These are phyloP conservation scores for Gossypium trilobum DNA, from an alignment of 441 rosid species.

Conservation along the genomic window DNA sequence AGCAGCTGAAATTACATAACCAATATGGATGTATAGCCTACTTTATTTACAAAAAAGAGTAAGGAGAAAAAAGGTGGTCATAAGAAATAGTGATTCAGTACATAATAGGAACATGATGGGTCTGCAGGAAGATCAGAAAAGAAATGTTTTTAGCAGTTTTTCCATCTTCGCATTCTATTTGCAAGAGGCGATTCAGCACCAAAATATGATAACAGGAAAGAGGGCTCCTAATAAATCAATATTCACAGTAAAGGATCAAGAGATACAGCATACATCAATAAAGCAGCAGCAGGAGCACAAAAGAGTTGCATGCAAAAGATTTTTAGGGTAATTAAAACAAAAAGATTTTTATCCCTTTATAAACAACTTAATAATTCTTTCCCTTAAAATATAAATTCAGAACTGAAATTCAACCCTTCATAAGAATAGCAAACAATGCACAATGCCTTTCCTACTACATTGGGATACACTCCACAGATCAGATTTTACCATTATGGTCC, in stretches of 20 bases:
- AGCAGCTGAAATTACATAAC: neutral
- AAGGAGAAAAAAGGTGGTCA: neutral
- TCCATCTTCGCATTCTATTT: neutral
- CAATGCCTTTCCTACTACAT: neutral
- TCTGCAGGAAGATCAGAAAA: neutral
- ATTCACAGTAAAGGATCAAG: neutral
- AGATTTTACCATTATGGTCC: slow-evolving; percentile 6
- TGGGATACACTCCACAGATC: neutral
- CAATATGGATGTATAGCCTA: neutral
- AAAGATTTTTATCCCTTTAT: neutral
- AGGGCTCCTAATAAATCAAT: neutral
- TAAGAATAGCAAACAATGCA: neutral
- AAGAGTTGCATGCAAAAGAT: neutral
- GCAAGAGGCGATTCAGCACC: neutral
- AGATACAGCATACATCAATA: neutral
- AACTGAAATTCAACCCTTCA: neutral
- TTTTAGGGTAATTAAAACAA: slow-evolving; percentile 3
- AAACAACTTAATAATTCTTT: neutral
- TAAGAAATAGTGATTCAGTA: neutral
- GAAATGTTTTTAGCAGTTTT: neutral
- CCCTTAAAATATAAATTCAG: neutral
- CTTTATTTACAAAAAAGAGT: neutral
- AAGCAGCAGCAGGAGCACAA: neutral
- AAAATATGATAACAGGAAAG: neutral
- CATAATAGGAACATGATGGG: neutral